Base-by-base conservation (phyloP, 2,329 filamentous ascomycete species). In the Rugonectria rugulosa region DNA sequence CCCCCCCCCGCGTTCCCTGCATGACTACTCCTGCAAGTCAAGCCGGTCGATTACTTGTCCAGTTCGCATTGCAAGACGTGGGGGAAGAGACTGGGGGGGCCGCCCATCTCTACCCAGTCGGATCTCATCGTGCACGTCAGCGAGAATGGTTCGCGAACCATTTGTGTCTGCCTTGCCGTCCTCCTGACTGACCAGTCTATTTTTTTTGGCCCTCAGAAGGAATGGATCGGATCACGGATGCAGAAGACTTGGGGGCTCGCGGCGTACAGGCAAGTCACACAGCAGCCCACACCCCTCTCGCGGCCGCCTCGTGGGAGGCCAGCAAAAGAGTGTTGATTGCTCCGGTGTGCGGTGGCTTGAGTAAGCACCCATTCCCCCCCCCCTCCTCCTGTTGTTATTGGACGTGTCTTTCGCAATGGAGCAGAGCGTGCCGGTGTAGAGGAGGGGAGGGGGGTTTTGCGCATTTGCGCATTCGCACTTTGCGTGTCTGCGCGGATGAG, bases 211-310 rank as follows among this genome's bases (percentile, higher is more conserved):
- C 42, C 24, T 41, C 36, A 17, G n/a, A 21, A 7, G 15, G 32
- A 32, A 29, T 15, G 14, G 19, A 29, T 40, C 38, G 17, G 15
- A 51, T n/a, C 29, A 31, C 36, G 14, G 17, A 52, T 9, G 64
- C 57, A 45, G 57, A 43, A 15, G 21, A 34, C 43, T 20, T 56
- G 34, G n/a, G 59, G n/a, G n/a, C 51, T 59, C 41, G 59, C 43
- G 6, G 48, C 51, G 45, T 38, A 52, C 47, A 63, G 51, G 49
- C 31, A 65, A 56, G 56, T 58, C 61, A 66, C 49, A 56, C 43
- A 63, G 52, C 56, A 56, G 42, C 48, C 55, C 48, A 64, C 61
- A 55, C 55, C 41, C 48, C 26, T 14, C 21, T 40, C 17, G 34
- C 34, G 29, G 40, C 5, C 9, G 12, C 31, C 5, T 24, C 27